These are phyloP conservation scores for Cryptococcus jaspeensis DNA, from an alignment of 1,284 basidiomycete genomes.

Conservation along the genomic window DNA sequence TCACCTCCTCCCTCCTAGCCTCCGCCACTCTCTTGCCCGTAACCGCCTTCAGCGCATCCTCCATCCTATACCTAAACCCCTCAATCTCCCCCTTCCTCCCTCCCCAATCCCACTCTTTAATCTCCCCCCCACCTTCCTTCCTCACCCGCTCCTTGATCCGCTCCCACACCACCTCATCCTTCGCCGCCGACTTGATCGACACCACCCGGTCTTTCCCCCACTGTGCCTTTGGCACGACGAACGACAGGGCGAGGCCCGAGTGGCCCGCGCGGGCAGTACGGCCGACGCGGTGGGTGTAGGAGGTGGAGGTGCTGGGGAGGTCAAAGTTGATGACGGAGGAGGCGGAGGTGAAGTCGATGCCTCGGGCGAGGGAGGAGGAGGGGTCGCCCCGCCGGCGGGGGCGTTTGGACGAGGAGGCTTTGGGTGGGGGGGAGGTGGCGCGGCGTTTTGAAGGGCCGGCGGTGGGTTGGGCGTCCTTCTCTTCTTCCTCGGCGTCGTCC, in stretches of 20 bases:
- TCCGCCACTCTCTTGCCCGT: slow-evolving; percentile 84
- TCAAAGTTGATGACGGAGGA: slow-evolving; percentile 99
- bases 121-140: slow-evolving; percentile 64
- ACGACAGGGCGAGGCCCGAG: slow-evolving; percentile 88
- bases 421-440: slow-evolving; percentile 7
- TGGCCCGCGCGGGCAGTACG: slow-evolving; percentile 94
- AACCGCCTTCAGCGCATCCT: slow-evolving; percentile 87
- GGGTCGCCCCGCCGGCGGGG: slow-evolving; percentile 56
- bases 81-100: slow-evolving; percentile 77
- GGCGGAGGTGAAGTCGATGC: slow-evolving; percentile 96
- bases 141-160: slow-evolving; percentile 72
- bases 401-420: slow-evolving; percentile 7
- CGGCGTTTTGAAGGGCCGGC: slow-evolving; percentile 26
- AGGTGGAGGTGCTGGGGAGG: slow-evolving; percentile 79
- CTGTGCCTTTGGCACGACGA: slow-evolving; percentile 72
- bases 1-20: slow-evolving; percentile 90
- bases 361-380: slow-evolving; percentile 93
- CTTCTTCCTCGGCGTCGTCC: slow-evolving; percentile 17
- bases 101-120: slow-evolving; percentile 94
- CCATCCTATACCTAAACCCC: slow-evolving; percentile 98
- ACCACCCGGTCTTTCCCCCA: slow-evolving; percentile 70
- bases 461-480: slow-evolving; percentile 2
- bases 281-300: slow-evolving; percentile 95
- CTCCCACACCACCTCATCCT: slow-evolving; percentile 75
- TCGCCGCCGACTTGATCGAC: slow-evolving; percentile 60